Evolutionary conservation across 176 grass and related monocot species (phyloP), one percentile per base, ranked within the genome.

Genomic region (Hyparrhenia diplandra): DNA sequence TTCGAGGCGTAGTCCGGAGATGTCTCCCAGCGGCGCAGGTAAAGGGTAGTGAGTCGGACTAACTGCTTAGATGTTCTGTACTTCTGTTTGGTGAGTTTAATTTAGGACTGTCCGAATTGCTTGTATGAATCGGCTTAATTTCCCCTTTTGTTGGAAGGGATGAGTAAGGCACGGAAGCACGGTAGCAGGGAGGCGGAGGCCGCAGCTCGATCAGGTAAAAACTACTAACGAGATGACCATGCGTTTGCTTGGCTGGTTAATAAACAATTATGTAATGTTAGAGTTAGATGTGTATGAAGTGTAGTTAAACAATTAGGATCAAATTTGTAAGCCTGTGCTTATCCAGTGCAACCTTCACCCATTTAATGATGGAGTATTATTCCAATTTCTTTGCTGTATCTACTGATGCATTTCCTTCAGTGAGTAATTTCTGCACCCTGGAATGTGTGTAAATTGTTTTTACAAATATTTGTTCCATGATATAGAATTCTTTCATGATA

Each of bases 1-100:
- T 4, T 32, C 76, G 7, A 89, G 54, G 32, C 31, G 31, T 61
- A 29, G 39, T 6, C 36, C 29, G 36, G 82, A 85, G 43, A 35
- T 59, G 54, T 83, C 80, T 86, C 79, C 83, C 13, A 24, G 64
- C 24, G 73, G 41, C 13, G 69, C 69, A 89, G 90, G 87, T 92
- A 55, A 30, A 37, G 4, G 27, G 7, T 37, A 51, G 6, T 18
- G 49, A 51, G 6, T 18, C 10, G 52, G 65, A 32, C 25, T 55
- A 24, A 70, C 52, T 8, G 70, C 41, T 61, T 82, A 77, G 10
- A 77, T 28, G 25, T 43, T 36, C 51, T 70, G 31, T 68, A 51
- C 34, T 43, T 36, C 40, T 75, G 25, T 68, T 74, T 69, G 62
- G 18, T 69, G 24, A 40, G 5, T 62, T 60, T 59, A 60, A 66